Base-by-base conservation (phyloP, 345 rosid species). In the Anacardium occidentale region DNA sequence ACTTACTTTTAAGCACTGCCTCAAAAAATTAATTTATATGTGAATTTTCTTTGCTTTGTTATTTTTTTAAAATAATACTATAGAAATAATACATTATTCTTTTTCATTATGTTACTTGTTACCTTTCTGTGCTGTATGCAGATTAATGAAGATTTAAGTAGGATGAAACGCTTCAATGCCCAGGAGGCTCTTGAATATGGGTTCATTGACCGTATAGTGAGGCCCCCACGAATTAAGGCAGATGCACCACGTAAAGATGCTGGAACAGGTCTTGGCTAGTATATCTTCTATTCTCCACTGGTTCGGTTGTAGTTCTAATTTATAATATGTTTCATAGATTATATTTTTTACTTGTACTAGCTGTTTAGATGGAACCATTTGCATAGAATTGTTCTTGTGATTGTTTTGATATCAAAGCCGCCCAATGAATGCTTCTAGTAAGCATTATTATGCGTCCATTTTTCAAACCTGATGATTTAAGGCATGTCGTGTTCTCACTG, bases 131-230 rank as follows among this genome's bases (percentile, higher is more conserved):
- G 48, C 3, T 26, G 2, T 71, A 0, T 76, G 78, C 86, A 89
- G 97, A 81, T 94, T 74, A 79, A 67, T 70, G 75, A 79, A 76
- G 98, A 94, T 76, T 76, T 89, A 65, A 71, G 88, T 74, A 75
- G 92, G 69, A 69, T 83, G 83, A 92, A 89, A 84, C 82, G 86
- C 70, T 90, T 89, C 67, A 79, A 77, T 45, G 90, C 95, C 18
- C 81, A 85, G 57, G 90, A 92, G 84, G 97, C 97, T 42, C 82
- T 89, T 2, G 94, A 90, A 62, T 92, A 94, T 67, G 94, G 98
- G 34, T 84, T 92, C 13, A 86, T 94, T 42, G 98, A 94, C 77
- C 83, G 84, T 26, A 78, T 91, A 63, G 79, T 84, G 71, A 83
- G 92, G 82, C 97, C 94, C 9, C 89, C 90, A 0, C 85, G 78